phyloP scores from a whole-genome alignment of 257 asterid species.

The Scutellaria minor region DNA sequence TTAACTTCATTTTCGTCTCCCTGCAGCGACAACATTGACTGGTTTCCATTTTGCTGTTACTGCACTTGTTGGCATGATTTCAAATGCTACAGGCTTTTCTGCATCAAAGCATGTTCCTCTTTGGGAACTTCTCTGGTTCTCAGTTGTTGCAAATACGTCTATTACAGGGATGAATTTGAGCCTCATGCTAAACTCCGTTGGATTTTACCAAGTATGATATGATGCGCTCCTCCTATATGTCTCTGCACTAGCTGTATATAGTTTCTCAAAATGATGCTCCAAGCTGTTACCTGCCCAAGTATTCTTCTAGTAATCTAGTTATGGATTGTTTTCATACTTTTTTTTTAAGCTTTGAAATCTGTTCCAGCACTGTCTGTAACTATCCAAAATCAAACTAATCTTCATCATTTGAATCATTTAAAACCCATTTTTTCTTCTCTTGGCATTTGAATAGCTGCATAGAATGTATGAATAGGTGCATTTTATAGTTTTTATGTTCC shows the following conservation, averaged over 20 bases:
- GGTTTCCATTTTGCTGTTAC: conserved; percentile 94
- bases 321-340: neutral
- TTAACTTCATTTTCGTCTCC: conserved; percentile 25
- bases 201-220: conserved; percentile 84
- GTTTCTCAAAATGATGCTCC: neutral
- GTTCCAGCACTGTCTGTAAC: conserved; percentile 1
- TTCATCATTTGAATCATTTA: too few species aligned
- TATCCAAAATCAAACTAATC: neutral
- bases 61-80: conserved; percentile 88
- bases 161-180: conserved; percentile 96
- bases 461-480: neutral
- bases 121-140: conserved; percentile 97
- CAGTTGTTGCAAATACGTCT: conserved; percentile 87
- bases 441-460: neutral
- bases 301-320: neutral
- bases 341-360: neutral
- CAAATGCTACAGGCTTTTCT: conserved; percentile 85
- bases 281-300: neutral
- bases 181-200: conserved; percentile 95
- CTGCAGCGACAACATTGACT: conserved; percentile 88
- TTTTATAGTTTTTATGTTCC: neutral
- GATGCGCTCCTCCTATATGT: conserved; percentile 1
- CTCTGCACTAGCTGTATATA: conserved; percentile 11
- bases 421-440: too few species aligned
- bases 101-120: conserved; percentile 85